A percentile compares a stretch with the other conserved stretches of the same genome.
Conservation (phyloP, 495 filamentous ascomycete genomes). For the Neurospora terricola region DNA sequence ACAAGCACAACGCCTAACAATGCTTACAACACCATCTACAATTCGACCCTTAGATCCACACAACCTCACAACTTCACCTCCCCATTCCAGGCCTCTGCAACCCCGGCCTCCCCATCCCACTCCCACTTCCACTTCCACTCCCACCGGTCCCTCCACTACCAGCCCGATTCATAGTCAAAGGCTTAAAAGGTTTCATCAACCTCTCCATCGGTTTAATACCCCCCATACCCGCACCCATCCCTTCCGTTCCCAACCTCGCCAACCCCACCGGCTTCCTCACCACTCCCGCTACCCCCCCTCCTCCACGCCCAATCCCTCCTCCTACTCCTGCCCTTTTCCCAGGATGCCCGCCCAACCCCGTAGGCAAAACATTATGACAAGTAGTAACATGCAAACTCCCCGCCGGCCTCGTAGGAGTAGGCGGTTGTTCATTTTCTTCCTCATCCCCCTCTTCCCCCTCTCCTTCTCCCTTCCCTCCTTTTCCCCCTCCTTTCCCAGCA, state of each 20-base stretch:
- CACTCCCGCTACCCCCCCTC: not conserved
- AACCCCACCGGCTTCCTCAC: not conserved
- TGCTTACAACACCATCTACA: not conserved
- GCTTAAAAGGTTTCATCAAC: slow-evolving; percentile 37
- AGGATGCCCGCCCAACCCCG: slow-evolving; percentile 20
- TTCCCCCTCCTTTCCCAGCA: not conserved
- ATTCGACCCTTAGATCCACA: too few species aligned
- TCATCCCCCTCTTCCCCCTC: not conserved
- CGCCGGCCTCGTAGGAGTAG: slow-evolving; percentile 26
- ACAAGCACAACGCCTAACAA: not conserved
- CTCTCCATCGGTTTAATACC: slow-evolving; percentile 31
- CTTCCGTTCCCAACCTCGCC: not conserved
- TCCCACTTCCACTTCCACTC: not conserved
- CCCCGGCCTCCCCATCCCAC: not conserved
- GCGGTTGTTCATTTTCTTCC: slow-evolving; percentile 17
- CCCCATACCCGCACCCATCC: slow-evolving; percentile 17
- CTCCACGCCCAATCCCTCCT: too few species aligned
- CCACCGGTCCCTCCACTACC: not conserved
- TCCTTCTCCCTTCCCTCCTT: not conserved
- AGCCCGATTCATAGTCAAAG: slow-evolving; percentile 30
- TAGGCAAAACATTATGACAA: slow-evolving; percentile 10
- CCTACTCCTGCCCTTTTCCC: slow-evolving; percentile 15
- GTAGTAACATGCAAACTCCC: slow-evolving; percentile 34
- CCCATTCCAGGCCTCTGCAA: not conserved
- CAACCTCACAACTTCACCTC: not conserved